A percentile compares a stretch with the other conserved stretches of the same genome.
Conservation (phyloP, 768 basidiomycete genomes). For the Termitomyces sp. region DNA sequence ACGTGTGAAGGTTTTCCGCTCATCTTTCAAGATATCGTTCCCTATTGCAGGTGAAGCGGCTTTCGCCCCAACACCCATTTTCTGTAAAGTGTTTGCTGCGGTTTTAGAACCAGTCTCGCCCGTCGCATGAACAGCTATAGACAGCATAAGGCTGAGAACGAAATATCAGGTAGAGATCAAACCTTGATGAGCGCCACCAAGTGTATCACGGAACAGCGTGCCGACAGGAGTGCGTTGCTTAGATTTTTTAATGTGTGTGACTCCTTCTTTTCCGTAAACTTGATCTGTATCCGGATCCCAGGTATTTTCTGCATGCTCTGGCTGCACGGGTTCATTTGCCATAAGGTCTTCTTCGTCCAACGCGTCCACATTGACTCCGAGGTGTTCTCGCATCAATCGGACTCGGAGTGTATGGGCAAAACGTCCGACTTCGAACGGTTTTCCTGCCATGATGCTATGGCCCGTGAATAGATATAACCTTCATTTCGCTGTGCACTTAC, state of each 20-base stretch:
- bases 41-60: conserved; percentile 34
- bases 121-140: conserved; percentile 37
- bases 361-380: conserved; percentile 92
- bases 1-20: conserved; percentile 49
- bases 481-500: conserved; percentile 35
- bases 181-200: conserved; percentile 52
- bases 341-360: conserved; percentile 74
- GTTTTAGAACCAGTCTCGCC: conserved; percentile 35
- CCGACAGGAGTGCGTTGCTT: conserved; percentile 29
- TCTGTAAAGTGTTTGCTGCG: conserved; percentile 33
- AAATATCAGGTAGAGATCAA: conserved; percentile 2
- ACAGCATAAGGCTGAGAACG: background rate
- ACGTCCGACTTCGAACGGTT: conserved; percentile 92
- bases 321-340: conserved; percentile 45
- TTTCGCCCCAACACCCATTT: conserved; percentile 40
- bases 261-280: conserved; percentile 39
- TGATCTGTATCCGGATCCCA: conserved; percentile 81
- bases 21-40: conserved; percentile 40
- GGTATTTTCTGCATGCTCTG: conserved; percentile 48
- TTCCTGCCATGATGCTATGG: conserved; percentile 85
- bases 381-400: conserved; percentile 93
- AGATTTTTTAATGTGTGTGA: conserved; percentile 38
- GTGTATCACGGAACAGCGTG: conserved; percentile 30
- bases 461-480: background rate
- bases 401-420: conserved; percentile 94